These are phyloP conservation scores for Nannizzia gypsea DNA, from an alignment of 2,329 filamentous ascomycete species.

Conservation along the genomic window DNA sequence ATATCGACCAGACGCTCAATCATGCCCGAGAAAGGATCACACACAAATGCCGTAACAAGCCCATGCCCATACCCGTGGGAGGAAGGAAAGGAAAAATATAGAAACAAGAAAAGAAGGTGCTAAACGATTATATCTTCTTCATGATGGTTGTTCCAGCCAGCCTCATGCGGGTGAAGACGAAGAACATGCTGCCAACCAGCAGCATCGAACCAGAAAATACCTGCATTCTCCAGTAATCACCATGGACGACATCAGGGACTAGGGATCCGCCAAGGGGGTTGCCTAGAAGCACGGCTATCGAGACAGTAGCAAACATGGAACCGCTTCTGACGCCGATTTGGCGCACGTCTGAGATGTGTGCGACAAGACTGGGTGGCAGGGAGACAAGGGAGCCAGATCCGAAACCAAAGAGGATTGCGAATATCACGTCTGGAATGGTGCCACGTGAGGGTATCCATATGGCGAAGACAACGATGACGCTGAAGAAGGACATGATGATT, in stretches of 20 bases:
- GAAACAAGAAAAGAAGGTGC: neutral
- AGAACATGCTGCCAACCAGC: constrained; percentile 31
- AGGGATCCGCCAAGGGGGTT: constrained; percentile 57
- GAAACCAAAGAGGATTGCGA: constrained; percentile 58
- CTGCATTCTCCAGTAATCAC: constrained; percentile 48
- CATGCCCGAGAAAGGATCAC: neutral
- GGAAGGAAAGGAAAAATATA: neutral
- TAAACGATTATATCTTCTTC: constrained; percentile 19
- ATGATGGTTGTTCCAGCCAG: constrained; percentile 21
- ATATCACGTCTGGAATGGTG: constrained; percentile 45
- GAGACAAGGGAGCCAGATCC: constrained; percentile 55
- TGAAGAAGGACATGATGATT: constrained; percentile 37
- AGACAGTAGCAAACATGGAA: constrained; percentile 48
- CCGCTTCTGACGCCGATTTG: constrained; percentile 60
- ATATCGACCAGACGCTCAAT: neutral
- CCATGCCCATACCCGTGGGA: too few relatives aligned
- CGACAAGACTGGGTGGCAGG: constrained; percentile 51
- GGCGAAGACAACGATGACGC: constrained; percentile 39
- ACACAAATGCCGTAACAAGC: too few relatives aligned
- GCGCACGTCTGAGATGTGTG: constrained; percentile 57
- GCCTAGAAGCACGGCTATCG: constrained; percentile 54
- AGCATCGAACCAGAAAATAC: constrained; percentile 52
- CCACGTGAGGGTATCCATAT: constrained; percentile 44
- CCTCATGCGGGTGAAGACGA: constrained; percentile 27
- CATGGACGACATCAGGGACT: constrained; percentile 38